phyloP scores from a whole-genome alignment of 768 basidiomycete species.

The Tulasnella sp. region DNA sequence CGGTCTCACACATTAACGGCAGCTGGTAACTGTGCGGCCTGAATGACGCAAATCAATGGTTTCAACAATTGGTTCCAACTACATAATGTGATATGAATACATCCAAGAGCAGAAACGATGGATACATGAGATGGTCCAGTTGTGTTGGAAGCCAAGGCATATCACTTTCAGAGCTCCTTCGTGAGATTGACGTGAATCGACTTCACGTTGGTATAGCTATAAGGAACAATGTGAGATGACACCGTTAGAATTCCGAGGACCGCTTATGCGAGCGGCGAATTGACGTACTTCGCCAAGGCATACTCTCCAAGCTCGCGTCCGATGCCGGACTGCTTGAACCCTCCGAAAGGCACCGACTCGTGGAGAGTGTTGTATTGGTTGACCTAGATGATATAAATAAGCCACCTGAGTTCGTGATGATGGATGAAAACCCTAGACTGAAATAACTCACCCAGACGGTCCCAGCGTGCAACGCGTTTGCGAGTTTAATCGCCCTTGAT shows the following conservation, averaged over 20 bases:
- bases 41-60: no score
- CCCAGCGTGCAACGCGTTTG: constrained; percentile 31
- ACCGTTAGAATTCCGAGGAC: background rate
- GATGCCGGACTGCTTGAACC: constrained; percentile 71
- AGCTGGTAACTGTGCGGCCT: no score
- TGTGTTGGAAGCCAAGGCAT: no score
- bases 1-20: no score
- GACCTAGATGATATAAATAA: constrained; percentile 7
- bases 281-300: constrained; percentile 46
- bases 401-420: no score
- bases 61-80: no score
- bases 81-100: no score
- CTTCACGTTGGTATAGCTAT: constrained; percentile 56
- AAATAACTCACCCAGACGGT: constrained; percentile 23
- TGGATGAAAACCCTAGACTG: background rate
- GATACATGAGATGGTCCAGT: no score
- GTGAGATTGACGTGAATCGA: constrained; percentile 53
- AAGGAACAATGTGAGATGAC: background rate
- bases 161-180: background rate
- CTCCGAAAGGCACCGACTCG: constrained; percentile 64
- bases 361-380: constrained; percentile 31
- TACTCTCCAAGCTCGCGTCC: constrained; percentile 75
- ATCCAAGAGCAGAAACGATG: no score
- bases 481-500: constrained; percentile 28
- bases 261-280: no score